Evolutionary conservation across 1,139 yeast genomes (phyloP), one percentile per base, ranked within the genome.

Genomic region (Zygoascus meyerae): DNA sequence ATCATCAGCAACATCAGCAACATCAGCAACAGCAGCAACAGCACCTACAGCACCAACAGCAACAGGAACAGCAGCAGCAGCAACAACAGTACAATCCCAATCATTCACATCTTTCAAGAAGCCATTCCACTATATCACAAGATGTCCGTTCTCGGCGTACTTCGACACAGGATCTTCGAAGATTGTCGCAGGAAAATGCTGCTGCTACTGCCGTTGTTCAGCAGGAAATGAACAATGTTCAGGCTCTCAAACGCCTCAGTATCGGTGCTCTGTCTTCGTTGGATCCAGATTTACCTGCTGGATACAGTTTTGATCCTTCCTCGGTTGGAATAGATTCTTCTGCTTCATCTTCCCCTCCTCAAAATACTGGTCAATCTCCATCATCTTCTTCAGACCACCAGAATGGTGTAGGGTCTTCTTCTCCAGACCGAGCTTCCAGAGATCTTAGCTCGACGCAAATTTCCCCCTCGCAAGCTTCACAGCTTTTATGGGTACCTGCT

Each of bases 401-500:
- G 21, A 14, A n/a, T 34, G 30, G 26, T 15, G 26, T 4, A 21
- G 26, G 26, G 26, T 21, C 26, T 5, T 7, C 26, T 5, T 21
- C 26, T 21, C 26, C 33, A 17, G n/a, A 5, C 6, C 17, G 17
- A 33, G 6, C 17, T 21, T 21, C 26, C 7, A 4, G 15, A 9
- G 43, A 34, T 32, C 29, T 32, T 16, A 26, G 31, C 8, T 34
- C 45, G 5, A 31, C 47, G 9, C 39, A 41, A 15, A 40, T 54
- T 12, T 54, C 52, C 28, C 56, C 62, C 12, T 57, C 62, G 2
- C 65, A 64, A 31, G 64, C 64, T 9, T 56, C 62, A 5, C 61
- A 60, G 51, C 56, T 66, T 37, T 68, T 89, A 44, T 90, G 98
- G 98, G 97, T 92, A 1, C 97, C 97, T 0, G 97, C 97, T 1